Base-by-base conservation (phyloP, 1,139 yeast genomes). In the Lodderomyces metapsilosis region DNA sequence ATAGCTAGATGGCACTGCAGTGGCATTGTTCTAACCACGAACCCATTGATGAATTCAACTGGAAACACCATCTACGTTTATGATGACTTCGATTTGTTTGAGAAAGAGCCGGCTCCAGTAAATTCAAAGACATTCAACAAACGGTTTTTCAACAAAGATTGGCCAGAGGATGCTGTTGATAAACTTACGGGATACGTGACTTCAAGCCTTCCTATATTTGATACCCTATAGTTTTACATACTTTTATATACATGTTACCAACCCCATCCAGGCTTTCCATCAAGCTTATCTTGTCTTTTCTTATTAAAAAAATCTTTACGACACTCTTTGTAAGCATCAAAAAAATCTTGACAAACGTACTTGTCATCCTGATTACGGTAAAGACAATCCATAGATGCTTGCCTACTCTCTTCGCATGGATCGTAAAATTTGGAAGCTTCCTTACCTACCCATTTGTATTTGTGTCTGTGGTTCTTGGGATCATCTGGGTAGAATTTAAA, bases 301-400 rank as follows among this genome's bases (percentile, higher is more conserved):
- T 71, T 69, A 18, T 60, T 61, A 51, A 71, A 72, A 83, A 96
- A 91, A 54, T 85, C 95, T 57, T 82, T 82, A 56, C 85, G 83
- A 63, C 98, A 92, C 57, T 92, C 98, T 48, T 89, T 74, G 58
- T 91, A 92, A 0, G 97, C 96, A 52, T 84, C 89, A 58, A 91
- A 92, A 57, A 88, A 91, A 48, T 87, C 95, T 49, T 76, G 78
- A 60, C 98, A 92, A 45, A 79, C 79, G 21, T 78, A 76, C 49
- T 83, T 78, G 48, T 78, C 82, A 49, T 88, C 92, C 54, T 84
- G 91, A 55, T 85, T 78, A 55, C 88, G 78, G 47, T 83, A 63
- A 58, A 92, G 69, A 54, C 98, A 92, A 50, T 78, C 79, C 53
- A 89, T 69, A 27, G 96, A 86, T 76, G 95, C 92, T 58, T 82